Base-by-base conservation (phyloP, 2,329 filamentous ascomycete genomes). In the Proliferodiscus dingleyae region DNA sequence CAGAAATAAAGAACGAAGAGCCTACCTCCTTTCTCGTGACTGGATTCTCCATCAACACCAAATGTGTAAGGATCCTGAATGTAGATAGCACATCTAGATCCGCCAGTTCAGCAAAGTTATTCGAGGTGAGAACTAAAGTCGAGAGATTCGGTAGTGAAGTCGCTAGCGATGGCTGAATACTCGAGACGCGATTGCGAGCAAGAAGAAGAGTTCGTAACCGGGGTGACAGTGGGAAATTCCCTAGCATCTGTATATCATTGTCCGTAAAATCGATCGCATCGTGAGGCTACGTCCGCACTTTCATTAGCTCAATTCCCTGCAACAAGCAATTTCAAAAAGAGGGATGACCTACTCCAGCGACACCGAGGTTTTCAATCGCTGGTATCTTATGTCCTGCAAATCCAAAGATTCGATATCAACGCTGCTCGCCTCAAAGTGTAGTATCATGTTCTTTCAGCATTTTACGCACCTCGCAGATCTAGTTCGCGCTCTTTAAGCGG, bases 221-320 rank as follows among this genome's bases (percentile, higher is more conserved):
- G 37, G 89, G 90, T 45, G 87, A 91, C 41, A 95, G 81, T 3
- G 93, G 93, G 66, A 98, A 95, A 71, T 96, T 96, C 55, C 83
- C 85, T 53, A 98, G 79, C 40, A 85, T 75, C 59, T 87, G 81
- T 62, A 98, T 91, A 69, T 96, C 90, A 68, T 98, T 98, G 75
- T 98, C 93, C 68, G 93, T 97, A 62, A 98, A 84, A 72, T 98
- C 93, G 75, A 98, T 94, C 56, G 88, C 83, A 73, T 97, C 93
- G 78, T 94, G 89, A 60, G 90, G 88, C 88, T 94, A 61, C n/a
- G n/a, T 30, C n/a, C 16, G 7, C 8, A 23, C 37, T 37, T 29
- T 23, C 21, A 39, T 38, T 26, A 15, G 26, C 15, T 28, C 24
- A 24, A 38, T 15, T 16, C 16, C 3, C n/a, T 33, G 38, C 29